phyloP scores from a whole-genome alignment of 345 rosid species.

The Salix viminalis region DNA sequence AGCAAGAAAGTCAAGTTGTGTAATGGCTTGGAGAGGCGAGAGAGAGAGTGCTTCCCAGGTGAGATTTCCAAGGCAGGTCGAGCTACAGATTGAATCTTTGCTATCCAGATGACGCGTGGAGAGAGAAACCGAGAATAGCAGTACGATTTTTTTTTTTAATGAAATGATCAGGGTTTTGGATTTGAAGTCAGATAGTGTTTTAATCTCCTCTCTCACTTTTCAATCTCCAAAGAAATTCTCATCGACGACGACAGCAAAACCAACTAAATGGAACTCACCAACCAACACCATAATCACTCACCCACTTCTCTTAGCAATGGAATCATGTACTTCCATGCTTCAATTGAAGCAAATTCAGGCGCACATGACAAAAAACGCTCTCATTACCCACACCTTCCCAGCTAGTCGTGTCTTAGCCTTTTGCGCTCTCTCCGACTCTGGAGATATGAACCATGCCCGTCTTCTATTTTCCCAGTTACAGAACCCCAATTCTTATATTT shows the following conservation, averaged over 20 bases:
- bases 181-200: too few relatives aligned
- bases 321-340: conserved; percentile 34
- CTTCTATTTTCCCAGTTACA: conserved; percentile 25
- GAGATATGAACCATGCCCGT: conserved; percentile 29
- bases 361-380: conserved; percentile 35
- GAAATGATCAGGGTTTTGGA: too few relatives aligned
- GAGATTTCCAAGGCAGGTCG: too few relatives aligned
- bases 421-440: conserved; percentile 32
- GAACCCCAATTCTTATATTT: conserved; percentile 34
- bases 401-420: conserved; percentile 41
- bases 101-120: too few relatives aligned
- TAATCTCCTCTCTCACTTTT: background rate
- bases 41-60: too few relatives aligned
- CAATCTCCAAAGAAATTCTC: background rate
- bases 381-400: conserved; percentile 39
- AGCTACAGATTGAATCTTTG: too few relatives aligned
- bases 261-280: conserved; percentile 36
- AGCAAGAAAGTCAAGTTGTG: too few relatives aligned
- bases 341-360: conserved; percentile 42
- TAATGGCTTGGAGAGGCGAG: too few relatives aligned
- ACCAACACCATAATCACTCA: conserved; percentile 29
- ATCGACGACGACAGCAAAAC: conserved; percentile 13
- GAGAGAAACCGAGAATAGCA: too few relatives aligned
- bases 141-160: too few relatives aligned
- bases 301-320: conserved; percentile 35